phyloP scores from a whole-genome alignment of 106 monocot species.

The Amphibolis antarctica region DNA sequence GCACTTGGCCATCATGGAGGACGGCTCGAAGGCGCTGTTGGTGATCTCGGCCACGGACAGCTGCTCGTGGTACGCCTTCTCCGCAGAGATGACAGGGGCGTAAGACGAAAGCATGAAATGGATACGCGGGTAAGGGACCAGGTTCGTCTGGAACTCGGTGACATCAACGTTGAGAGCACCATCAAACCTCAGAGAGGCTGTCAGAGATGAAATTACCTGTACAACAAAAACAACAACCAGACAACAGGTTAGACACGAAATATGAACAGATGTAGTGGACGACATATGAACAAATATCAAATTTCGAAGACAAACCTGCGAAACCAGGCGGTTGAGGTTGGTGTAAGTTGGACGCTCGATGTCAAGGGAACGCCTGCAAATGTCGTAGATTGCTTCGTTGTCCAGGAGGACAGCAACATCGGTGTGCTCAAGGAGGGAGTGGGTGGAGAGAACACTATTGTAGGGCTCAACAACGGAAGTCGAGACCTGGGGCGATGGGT shows the following conservation, averaged over 20 bases:
- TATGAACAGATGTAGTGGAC: neutral
- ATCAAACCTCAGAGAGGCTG: conserved; percentile 15
- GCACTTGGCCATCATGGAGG: conserved; percentile 22
- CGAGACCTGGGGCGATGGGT: conserved; percentile 8
- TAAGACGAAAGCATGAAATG: conserved; percentile 19
- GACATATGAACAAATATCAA: neutral
- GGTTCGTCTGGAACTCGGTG: conserved; percentile 18
- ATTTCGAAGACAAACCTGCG: conserved; percentile 4
- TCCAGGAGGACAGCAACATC: no score
- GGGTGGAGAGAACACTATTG: no score
- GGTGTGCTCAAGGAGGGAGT: no score
- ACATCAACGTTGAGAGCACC: conserved; percentile 16
- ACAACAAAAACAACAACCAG: neutral
- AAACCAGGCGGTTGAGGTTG: conserved; percentile 22
- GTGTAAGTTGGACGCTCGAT: conserved; percentile 25
- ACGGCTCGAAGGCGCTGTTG: conserved; percentile 20
- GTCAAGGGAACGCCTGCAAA: conserved; percentile 15
- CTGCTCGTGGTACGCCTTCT: no score
- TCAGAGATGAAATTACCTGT: conserved; percentile 21
- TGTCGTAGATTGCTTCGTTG: no score
- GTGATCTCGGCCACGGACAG: conserved; percentile 21
- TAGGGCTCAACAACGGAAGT: conserved; percentile 14
- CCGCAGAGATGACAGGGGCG: conserved; percentile 18
- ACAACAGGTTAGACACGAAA: no score
- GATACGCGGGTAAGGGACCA: conserved; percentile 15